A percentile compares a stretch with the other conserved stretches of the same genome.
phyloP scores from a whole-genome alignment of 192 early-diverging fungal species.

The Podila horticola region DNA sequence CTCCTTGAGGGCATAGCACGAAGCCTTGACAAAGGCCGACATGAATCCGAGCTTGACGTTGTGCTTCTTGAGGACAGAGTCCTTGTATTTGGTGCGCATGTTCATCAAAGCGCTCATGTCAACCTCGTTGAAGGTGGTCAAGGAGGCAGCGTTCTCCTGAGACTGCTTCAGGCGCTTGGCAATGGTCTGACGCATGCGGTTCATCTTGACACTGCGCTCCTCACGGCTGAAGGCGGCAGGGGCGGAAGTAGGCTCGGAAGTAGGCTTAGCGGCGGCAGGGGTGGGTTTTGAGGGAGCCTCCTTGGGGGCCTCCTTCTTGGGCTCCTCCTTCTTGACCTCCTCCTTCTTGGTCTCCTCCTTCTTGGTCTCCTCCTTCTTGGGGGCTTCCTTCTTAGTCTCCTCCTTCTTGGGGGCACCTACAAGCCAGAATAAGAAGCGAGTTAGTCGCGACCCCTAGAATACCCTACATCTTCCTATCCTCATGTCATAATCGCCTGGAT shows the following conservation, averaged over 20 bases:
- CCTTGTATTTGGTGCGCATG: conserved; percentile 94
- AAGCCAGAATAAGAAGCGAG: not conserved
- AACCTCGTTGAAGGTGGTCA: conserved; percentile 99
- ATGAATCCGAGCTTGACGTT: conserved; percentile 98
- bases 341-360: conserved; percentile 52
- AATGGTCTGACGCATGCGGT: conserved; percentile 95
- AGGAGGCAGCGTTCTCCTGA: conserved; percentile 94
- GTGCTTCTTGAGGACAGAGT: conserved; percentile 91
- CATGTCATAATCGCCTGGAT: not conserved
- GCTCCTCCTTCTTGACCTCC: conserved; percentile 48
- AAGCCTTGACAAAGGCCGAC: conserved; percentile 96
- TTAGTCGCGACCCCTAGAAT: not conserved
- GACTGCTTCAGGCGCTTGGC: conserved; percentile 96
- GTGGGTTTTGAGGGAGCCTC: conserved; percentile 38
- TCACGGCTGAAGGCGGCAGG: conserved; percentile 56
- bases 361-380: conserved; percentile 53
- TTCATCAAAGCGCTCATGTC: conserved; percentile 97
- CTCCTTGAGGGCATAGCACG: conserved; percentile 84
- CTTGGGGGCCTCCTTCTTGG: conserved; percentile 48
- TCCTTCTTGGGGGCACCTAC: conserved; percentile 55
- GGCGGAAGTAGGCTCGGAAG: conserved; percentile 51
- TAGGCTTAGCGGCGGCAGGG: conserved; percentile 18
- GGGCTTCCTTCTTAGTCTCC: conserved; percentile 52
- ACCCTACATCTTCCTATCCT: not conserved
- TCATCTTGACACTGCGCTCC: conserved; percentile 88